These are phyloP conservation scores for Protomyces macrosporus DNA, from an alignment of 1,139 yeast species.

Conservation along the genomic window DNA sequence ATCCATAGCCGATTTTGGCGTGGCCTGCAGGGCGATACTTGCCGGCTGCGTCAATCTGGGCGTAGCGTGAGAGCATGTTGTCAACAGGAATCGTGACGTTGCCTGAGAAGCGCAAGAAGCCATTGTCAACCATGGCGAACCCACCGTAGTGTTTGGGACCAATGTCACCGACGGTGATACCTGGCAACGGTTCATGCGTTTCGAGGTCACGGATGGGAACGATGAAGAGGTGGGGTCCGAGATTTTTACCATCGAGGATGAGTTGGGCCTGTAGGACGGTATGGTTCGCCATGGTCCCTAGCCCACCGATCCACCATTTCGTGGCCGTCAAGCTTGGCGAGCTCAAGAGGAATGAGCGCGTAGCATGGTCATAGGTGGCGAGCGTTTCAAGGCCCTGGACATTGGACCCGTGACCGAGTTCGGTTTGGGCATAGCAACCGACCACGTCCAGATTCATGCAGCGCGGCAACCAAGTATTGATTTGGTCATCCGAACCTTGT, in stretches of 20 bases:
- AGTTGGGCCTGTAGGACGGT: conserved; percentile 74
- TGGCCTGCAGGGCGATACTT: conserved; percentile 63
- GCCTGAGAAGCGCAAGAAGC: conserved; percentile 77
- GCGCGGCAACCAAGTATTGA: conserved; percentile 5
- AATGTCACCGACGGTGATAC: conserved; percentile 80
- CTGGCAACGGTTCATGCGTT: conserved; percentile 59
- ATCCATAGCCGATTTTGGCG: conserved; percentile 82
- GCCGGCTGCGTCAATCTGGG: conserved; percentile 67
- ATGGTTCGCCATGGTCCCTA: conserved; percentile 89
- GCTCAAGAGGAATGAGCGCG: conserved; percentile 65
- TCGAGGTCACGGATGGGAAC: conserved; percentile 76
- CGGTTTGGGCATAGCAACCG: conserved; percentile 95
- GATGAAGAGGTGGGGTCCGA: conserved; percentile 73
- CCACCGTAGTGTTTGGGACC: conserved; percentile 56
- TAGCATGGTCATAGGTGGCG: conserved; percentile 64
- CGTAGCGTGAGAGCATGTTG: conserved; percentile 74
- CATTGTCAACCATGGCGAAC: conserved; percentile 66
- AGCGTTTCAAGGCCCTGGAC: conserved; percentile 89
- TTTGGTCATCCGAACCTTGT: conserved; percentile 22
- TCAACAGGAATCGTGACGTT: conserved; percentile 76
- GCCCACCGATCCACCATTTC: conserved; percentile 99
- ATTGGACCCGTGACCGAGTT: conserved; percentile 88
- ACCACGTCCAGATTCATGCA: conserved; percentile 11
- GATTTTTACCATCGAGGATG: conserved; percentile 59
- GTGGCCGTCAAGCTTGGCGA: conserved; percentile 91